phyloP scores from a whole-genome alignment of 2,329 filamentous ascomycete species.

The Ramularia collo-cygni region DNA sequence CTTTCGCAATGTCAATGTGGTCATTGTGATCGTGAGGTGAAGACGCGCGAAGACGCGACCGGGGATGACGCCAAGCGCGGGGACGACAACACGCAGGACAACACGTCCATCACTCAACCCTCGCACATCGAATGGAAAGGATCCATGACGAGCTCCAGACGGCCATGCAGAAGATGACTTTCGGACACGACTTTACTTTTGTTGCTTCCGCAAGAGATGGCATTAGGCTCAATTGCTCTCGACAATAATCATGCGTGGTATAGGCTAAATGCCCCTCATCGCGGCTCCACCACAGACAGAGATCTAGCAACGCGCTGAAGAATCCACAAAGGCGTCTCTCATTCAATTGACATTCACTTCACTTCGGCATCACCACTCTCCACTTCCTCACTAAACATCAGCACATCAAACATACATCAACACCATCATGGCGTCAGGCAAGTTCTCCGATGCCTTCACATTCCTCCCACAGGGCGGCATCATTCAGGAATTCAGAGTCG shows the following conservation, averaged over 20 bases:
- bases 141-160: too few relatives aligned
- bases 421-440: constrained; percentile 16
- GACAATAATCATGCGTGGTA: neutral
- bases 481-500: constrained; percentile 73
- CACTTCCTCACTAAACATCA: constrained; percentile 1
- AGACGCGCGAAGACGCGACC: too few relatives aligned
- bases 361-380: constrained; percentile 1
- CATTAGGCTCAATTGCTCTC: too few relatives aligned
- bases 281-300: constrained; percentile 5
- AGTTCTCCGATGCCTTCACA: constrained; percentile 40
- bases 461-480: constrained; percentile 73
- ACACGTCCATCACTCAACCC: neutral
- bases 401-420: neutral
- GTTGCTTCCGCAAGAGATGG: too few relatives aligned
- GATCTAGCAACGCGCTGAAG: too few relatives aligned
- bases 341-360: too few relatives aligned
- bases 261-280: constrained; percentile 7
- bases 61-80: too few relatives aligned
- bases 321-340: neutral
- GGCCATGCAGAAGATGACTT: too few relatives aligned
- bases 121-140: neutral
- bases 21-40: too few relatives aligned
- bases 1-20: too few relatives aligned
- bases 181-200: too few relatives aligned
- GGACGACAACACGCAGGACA: too few relatives aligned